Base-by-base conservation (phyloP, 1,284 basidiomycete species). In the Apiotrichum gamsii region DNA sequence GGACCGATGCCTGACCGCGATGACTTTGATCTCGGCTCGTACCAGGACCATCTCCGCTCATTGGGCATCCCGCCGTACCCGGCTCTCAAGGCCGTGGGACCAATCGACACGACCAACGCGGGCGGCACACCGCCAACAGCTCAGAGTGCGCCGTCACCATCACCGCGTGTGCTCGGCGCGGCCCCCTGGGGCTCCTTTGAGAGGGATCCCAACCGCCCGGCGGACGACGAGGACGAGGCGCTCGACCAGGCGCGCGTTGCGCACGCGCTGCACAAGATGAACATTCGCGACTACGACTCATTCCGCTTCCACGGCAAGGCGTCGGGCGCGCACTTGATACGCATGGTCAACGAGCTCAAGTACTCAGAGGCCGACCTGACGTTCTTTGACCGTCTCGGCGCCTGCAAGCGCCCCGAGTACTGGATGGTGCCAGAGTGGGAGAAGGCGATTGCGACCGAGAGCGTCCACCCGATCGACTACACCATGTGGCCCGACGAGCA, bases 251-350 rank as follows among this genome's bases (percentile, higher is more conserved):
- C 44, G 30, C 43, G 28, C 20, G 55, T 68, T 5, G 61, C 59
- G 1, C 51, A 57, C 18, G 59, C 61, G 11, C 60, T 70, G 57
- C 54, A 39, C 20, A 58, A 58, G 39, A 54, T 70, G 5, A 57
- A 67, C 23, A 52, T 69, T 24, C 56, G 58, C 36, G 69, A 69
- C 34, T 65, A 74, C 3, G 70, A 60, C 18, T 60, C 74, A 29
- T 52, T 50, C 48, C 75, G 82, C 9, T 87, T 84, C 66, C 82
- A 83, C 54, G 85, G 85, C 1, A 83, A 85, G 60, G 82, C 82
- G 1, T 85, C 83, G 43, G 80, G 80, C 4, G 76, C 80, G 1
- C 79, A 79, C 70, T 76, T 87, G 10, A 72, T 87, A 37, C 79
- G 79, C 34, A 76, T 78, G 2, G 81, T 84, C 15, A 76, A 85